Percentiles rank a stretch among this genome's conserved stretches.
Evolutionary conservation across 495 filamentous ascomycete genomes (phyloP).

Genomic region (Tuber indicum): DNA sequence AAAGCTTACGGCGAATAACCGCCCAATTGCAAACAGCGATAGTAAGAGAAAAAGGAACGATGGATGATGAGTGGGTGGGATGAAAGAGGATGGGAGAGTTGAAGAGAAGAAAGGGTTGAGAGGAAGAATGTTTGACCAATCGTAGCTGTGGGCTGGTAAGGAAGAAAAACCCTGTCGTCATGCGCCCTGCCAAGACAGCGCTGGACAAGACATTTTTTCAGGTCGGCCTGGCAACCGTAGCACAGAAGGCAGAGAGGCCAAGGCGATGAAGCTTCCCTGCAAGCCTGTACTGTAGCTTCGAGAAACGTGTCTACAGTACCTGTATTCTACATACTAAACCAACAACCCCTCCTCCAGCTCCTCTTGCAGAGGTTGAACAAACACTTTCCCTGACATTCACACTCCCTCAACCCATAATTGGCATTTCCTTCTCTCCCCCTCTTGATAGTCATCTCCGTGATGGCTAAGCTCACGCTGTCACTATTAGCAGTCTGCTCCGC

Average conservation of each 20-base stretch:
- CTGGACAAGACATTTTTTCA: neutral
- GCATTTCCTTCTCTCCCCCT: neutral
- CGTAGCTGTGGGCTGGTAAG: neutral
- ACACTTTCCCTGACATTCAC: neutral
- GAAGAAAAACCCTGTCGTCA: slow-evolving; percentile 3
- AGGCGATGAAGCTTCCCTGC: neutral
- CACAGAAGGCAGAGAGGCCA: neutral
- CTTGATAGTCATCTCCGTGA: neutral
- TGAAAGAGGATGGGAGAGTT: slow-evolving; percentile 1
- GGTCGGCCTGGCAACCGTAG: neutral
- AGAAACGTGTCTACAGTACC: slow-evolving; percentile 2
- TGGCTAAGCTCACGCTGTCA: neutral
- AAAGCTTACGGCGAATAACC: slow-evolving; percentile 6
- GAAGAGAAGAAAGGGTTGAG: slow-evolving; percentile 1
- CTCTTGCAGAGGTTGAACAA: neutral
- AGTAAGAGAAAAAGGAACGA: neutral
- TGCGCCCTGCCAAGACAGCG: neutral
- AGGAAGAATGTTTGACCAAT: slow-evolving; percentile 1
- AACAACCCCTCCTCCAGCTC: neutral
- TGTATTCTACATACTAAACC: neutral
- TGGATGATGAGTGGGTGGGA: neutral
- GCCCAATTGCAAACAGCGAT: slow-evolving; percentile 3
- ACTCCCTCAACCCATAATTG: neutral
- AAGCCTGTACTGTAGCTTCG: neutral
- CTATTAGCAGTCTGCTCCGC: slow-evolving; percentile 21